Base-by-base conservation (phyloP, 176 grass and related monocot genomes). In the Rhynchospora breviuscula region DNA sequence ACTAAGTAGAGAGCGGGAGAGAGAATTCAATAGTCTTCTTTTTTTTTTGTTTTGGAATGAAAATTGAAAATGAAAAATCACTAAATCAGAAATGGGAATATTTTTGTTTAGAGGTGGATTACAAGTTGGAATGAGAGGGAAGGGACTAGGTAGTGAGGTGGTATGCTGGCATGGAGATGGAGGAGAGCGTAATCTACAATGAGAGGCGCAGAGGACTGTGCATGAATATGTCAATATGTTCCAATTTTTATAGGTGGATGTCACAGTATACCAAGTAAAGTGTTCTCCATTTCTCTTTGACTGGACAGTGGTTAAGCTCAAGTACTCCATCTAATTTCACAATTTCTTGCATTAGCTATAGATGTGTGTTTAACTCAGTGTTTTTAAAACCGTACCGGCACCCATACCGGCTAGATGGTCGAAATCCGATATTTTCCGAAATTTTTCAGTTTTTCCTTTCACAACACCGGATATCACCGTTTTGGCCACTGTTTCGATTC, bases 181-280 rank as follows among this genome's bases (percentile, higher is more conserved):
- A 7, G 52, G 57, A 29, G 45, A 51, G 48, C 79, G 59, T 69
- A 59, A 95, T 95, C 85, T 62, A 78, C 71, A 89, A 86, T 68
- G 91, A 63, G 91, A 89, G 93, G 93, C 72, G 67, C 59, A 29
- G 87, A 79, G 87, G 82, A 91, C 84, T 83, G 77, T 88, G 93
- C 87, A 88, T 86, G 93, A 15, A 51, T 53, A 46, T 76, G 5
- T 54, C 25, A 15, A 51, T 53, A 46, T 76, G 5, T 54, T 54
- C 48, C 7, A 54, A 54, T 23, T 76, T 75, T 76, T 86, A 80
- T 89, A 89, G 90, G 85, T 77, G 65, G 59, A 88, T 84, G 85
- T 56, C 0, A 43, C 11, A 75, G 67, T 77, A 47, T 9, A 47
- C 0, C 1, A 46, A 17, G 5, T 1, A 13, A 3, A 3, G 8